Evolutionary conservation across 179 eudicot genomes (phyloP), one percentile per base, ranked within the genome.

Genomic region (Gypsophila paniculata): DNA sequence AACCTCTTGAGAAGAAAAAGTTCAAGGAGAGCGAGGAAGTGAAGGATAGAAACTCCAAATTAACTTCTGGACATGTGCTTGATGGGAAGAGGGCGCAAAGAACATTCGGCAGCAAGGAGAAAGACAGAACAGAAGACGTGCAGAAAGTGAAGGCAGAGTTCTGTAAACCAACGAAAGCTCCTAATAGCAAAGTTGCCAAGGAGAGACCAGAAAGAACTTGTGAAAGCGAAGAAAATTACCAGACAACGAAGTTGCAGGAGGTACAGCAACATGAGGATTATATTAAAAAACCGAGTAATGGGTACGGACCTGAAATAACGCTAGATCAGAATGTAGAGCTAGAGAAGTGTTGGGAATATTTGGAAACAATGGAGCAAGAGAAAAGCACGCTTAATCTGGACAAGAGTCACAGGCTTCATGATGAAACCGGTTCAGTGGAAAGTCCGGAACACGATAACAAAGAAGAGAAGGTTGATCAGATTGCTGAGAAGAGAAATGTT

Each of bases 221-320:
- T 48, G 69, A 58, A 49, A 61, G 11, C 65, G 59, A 57, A 19
- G 74, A 72, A 39, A 62, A 55, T 44, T 51, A 29, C 44, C 38
- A 61, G 32, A 57, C 29, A 6, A 64, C 22, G 23, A 70, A 64
- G 48, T 54, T 59, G 25, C 74, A 65, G 65, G 67, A 49, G 39
- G 64, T 53, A 38, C 13, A 59, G 36, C 83, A 87, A 63, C 69
- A 68, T 61, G 85, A 75, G 49, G 79, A 19, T 65, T 48, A 70
- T 69, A 55, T 4, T 77, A 61, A 75, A 74, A 74, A 60, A 39
- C 69, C 75, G 59, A 54, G 65, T 68, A 54, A 60, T 59, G 59
- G 34, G 1, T 64, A 52, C 65, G 34, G 38, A 55, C 38, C 53
- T 42, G 68, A 65, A 53, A 42, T 42, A 46, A 46, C 23, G 6